These are phyloP conservation scores for Lasiosphaeris hirsuta DNA, from an alignment of 495 filamentous ascomycete genomes.

Conservation along the genomic window DNA sequence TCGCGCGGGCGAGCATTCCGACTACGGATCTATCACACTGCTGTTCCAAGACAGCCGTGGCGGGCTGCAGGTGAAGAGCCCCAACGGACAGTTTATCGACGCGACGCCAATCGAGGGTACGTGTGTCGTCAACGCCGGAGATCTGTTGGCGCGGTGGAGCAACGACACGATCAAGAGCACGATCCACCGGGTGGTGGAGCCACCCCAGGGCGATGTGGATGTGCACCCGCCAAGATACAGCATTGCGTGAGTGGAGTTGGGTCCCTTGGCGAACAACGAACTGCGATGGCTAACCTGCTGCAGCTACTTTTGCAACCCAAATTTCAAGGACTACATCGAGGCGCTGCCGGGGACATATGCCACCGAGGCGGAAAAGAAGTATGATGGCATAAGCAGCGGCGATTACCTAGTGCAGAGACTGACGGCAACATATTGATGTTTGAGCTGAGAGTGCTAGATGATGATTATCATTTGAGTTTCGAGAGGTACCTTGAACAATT, in stretches of 20 bases:
- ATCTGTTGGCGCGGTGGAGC: constrained; percentile 83
- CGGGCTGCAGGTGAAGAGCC: constrained; percentile 79
- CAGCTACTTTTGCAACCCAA: constrained; percentile 89
- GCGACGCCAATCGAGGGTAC: constrained; percentile 79
- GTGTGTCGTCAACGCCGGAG: constrained; percentile 88
- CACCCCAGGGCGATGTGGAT: constrained; percentile 50
- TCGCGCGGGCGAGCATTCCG: constrained; percentile 79
- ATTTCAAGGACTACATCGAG: constrained; percentile 73
- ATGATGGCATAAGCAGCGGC: constrained; percentile 70
- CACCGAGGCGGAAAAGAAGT: constrained; percentile 68
- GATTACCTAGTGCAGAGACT: constrained; percentile 82
- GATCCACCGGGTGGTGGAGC: constrained; percentile 85
- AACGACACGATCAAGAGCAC: constrained; percentile 89
- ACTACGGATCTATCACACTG: constrained; percentile 85
- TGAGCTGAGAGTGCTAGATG: no score
- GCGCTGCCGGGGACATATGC: constrained; percentile 83
- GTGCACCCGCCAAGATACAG: constrained; percentile 63
- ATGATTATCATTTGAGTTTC: no score
- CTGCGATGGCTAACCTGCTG: constrained; percentile 12
- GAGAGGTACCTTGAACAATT: no score
- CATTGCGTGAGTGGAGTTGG: constrained; percentile 52
- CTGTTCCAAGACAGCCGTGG: constrained; percentile 85
- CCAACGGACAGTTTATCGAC: constrained; percentile 74
- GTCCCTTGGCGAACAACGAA: background rate
- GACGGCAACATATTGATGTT: constrained; percentile 59